Conservation (phyloP, 1,139 yeast genomes). For the Candida tropicalis region DNA sequence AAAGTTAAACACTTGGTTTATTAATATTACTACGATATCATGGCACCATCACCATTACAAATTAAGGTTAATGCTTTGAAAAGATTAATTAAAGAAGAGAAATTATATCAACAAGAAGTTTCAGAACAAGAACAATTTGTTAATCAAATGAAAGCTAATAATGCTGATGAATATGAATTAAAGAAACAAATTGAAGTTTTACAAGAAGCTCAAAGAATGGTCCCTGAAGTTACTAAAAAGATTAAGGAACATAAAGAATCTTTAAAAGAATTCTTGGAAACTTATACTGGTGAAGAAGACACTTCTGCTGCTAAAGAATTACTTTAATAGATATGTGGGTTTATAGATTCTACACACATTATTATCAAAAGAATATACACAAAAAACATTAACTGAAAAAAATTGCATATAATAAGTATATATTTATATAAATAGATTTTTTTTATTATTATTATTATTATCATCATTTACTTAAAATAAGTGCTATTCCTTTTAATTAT, state of each 20-base stretch:
- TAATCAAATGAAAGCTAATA: conserved; percentile 39
- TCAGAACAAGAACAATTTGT: conserved; percentile 60
- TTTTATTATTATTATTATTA: no score
- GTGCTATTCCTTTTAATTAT: not conserved
- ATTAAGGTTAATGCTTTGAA: conserved; percentile 76
- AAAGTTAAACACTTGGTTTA: not conserved
- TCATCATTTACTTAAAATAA: no score
- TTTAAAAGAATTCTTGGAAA: conserved; percentile 32
- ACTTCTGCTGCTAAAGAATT: conserved; percentile 40
- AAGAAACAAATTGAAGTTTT: conserved; percentile 67
- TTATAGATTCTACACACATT: not conserved
- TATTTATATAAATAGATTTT: not conserved
- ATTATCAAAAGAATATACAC: not conserved
- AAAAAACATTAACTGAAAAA: not conserved
- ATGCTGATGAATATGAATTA: conserved; percentile 69
- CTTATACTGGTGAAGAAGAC: conserved; percentile 54
- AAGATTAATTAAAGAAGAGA: conserved; percentile 73
- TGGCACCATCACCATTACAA: conserved; percentile 78
- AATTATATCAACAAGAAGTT: conserved; percentile 64
- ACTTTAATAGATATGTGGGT: conserved; percentile 6
- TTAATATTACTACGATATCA: conserved; percentile 23
- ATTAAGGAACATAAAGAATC: conserved; percentile 51
- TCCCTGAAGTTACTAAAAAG: conserved; percentile 62
- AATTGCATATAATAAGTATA: not conserved
- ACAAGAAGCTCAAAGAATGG: conserved; percentile 68